Percentiles rank a stretch among this genome's conserved stretches.
phyloP scores from a whole-genome alignment of 176 grass and related monocot genomes.

The Puya raimondii region DNA sequence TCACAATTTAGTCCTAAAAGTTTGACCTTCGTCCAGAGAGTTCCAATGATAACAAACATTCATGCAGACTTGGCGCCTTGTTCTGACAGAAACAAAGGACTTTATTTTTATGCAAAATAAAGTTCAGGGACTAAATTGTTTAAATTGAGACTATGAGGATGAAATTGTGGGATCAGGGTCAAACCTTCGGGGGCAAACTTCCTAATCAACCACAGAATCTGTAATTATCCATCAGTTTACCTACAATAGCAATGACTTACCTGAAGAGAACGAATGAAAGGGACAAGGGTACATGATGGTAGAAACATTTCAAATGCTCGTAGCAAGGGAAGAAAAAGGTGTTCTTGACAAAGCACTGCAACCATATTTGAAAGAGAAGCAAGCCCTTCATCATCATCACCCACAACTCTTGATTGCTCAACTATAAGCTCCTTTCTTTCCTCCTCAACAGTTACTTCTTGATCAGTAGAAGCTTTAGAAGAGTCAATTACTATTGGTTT shows the following conservation, averaged over 20 bases:
- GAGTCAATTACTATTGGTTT: slow-evolving; percentile 29
- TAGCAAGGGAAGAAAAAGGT: slow-evolving; percentile 80
- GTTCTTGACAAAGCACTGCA: slow-evolving; percentile 81
- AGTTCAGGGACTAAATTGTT: too few species aligned
- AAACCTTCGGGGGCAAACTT: too few species aligned
- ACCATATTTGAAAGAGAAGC: slow-evolving; percentile 81
- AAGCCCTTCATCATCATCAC: slow-evolving; percentile 57
- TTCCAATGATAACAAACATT: too few species aligned
- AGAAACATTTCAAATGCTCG: slow-evolving; percentile 94
- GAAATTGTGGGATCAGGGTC: too few species aligned
- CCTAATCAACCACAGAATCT: too few species aligned
- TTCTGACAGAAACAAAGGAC: not conserved
- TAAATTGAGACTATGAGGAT: too few species aligned
- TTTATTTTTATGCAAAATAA: too few species aligned
- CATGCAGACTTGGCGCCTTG: too few species aligned
- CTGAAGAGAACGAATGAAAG: slow-evolving; percentile 85
- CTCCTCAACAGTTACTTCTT: slow-evolving; percentile 26
- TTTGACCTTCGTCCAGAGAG: too few species aligned
- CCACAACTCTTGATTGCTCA: slow-evolving; percentile 24
- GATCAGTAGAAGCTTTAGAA: slow-evolving; percentile 20
- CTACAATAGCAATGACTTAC: slow-evolving; percentile 20
- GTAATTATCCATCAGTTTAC: too few species aligned
- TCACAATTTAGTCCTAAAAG: too few species aligned
- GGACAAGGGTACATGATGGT: slow-evolving; percentile 77
- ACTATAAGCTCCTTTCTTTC: slow-evolving; percentile 31